These are phyloP conservation scores for Hygrocybe punicea DNA, from an alignment of 768 basidiomycete genomes.

Conservation along the genomic window DNA sequence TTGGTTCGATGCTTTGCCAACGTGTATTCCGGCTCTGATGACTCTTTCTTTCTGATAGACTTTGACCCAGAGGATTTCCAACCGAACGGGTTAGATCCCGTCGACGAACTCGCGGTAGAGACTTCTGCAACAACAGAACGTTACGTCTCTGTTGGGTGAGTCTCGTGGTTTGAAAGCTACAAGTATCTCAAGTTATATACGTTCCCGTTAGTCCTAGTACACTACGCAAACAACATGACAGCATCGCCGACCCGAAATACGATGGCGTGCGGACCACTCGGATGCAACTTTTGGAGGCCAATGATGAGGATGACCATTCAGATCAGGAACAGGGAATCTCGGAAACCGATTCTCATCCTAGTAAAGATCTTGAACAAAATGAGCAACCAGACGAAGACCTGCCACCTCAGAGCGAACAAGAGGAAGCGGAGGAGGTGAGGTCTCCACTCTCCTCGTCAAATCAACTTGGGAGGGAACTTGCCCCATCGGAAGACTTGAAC, in stretches of 20 bases:
- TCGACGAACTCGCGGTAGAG: conserved; percentile 38
- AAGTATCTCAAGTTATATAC: too few species aligned
- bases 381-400: too few species aligned
- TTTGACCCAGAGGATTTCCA: conserved; percentile 73
- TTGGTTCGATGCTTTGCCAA: conserved; percentile 44
- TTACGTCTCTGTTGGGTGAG: conserved; percentile 83
- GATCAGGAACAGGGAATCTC: not conserved
- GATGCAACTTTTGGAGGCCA: conserved; percentile 48
- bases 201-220: conserved; percentile 59
- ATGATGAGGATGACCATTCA: conserved; percentile 26
- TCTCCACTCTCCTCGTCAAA: conserved; percentile 3
- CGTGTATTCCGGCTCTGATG: not conserved
- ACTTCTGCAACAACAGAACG: conserved; percentile 56
- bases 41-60: conserved; percentile 41
- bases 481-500: conserved; percentile 44
- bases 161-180: conserved; percentile 7
- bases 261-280: conserved; percentile 64
- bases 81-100: conserved; percentile 45
- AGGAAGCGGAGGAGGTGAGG: not conserved
- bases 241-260: conserved; percentile 75
- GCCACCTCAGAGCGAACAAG: conserved; percentile 1
- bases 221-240: conserved; percentile 62
- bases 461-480: conserved; percentile 5
- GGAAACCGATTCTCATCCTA: not conserved
- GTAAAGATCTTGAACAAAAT: not conserved